These are phyloP conservation scores for Pyropia yezoensis DNA, from an alignment of 23 red algal genomes.

Conservation along the genomic window DNA sequence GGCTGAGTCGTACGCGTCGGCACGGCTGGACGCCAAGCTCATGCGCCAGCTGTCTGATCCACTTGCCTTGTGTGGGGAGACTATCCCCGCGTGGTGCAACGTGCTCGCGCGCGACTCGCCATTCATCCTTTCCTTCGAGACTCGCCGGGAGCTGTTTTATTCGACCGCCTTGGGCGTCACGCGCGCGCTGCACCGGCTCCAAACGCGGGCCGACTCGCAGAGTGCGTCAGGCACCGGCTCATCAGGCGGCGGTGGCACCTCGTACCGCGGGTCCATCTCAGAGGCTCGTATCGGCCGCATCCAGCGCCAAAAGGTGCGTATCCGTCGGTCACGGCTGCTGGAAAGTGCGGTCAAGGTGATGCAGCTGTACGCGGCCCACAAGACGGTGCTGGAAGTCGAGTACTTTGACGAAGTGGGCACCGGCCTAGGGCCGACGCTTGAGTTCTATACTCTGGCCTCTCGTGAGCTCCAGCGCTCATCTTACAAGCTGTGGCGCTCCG, in stretches of 20 bases:
- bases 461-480: constrained; percentile 82
- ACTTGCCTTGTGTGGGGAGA: constrained; percentile 55
- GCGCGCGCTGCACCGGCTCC: constrained; percentile 67
- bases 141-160: constrained; percentile 67
- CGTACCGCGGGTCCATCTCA: constrained; percentile 12
- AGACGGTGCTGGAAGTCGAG: constrained; percentile 82
- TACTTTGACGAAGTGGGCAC: constrained; percentile 94
- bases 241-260: constrained; percentile 5
- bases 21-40: constrained; percentile 60
- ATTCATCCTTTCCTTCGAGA: constrained; percentile 71
- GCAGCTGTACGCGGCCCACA: constrained; percentile 72
- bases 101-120: constrained; percentile 49
- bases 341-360: constrained; percentile 81
- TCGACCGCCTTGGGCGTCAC: constrained; percentile 78
- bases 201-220: constrained; percentile 46
- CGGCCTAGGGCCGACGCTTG: constrained; percentile 92
- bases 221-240: constrained; percentile 11
- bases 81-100: constrained; percentile 70
- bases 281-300: constrained; percentile 77
- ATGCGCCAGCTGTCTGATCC: constrained; percentile 81
- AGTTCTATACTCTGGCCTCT: constrained; percentile 92
- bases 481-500: constrained; percentile 64
- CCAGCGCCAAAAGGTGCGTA: constrained; percentile 86
- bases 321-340: constrained; percentile 67
- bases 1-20: background rate